phyloP scores from a whole-genome alignment of 768 basidiomycete species.

The Rhodotorula babjevae region DNA sequence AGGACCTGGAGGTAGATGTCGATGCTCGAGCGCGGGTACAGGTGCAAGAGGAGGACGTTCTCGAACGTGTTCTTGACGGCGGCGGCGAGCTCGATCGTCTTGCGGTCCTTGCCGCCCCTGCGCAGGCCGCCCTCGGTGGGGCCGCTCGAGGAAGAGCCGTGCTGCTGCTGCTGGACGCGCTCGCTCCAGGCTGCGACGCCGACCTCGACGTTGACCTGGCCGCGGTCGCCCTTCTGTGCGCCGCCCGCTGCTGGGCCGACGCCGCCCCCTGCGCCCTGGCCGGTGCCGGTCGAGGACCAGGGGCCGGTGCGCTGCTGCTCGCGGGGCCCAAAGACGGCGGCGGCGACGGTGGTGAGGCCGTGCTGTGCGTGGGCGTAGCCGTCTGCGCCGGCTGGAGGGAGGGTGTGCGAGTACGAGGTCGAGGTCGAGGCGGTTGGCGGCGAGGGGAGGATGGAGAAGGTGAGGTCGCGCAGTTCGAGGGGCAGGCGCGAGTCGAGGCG shows the following conservation, averaged over 20 bases:
- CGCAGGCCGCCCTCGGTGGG: slow-evolving; percentile 18
- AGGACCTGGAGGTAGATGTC: slow-evolving; percentile 88
- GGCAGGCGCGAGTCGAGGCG: slow-evolving; percentile 91
- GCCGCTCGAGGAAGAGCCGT: neutral
- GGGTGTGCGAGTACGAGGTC: slow-evolving; percentile 45
- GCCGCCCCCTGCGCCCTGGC: neutral
- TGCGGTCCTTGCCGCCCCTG: slow-evolving; percentile 34
- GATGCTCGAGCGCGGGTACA: slow-evolving; percentile 92
- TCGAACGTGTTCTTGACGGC: slow-evolving; percentile 92
- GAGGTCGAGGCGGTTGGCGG: slow-evolving; percentile 6
- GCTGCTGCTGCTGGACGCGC: slow-evolving; percentile 55
- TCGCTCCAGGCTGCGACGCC: slow-evolving; percentile 81
- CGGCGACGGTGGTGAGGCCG: slow-evolving; percentile 82
- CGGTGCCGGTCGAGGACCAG: slow-evolving; percentile 4
- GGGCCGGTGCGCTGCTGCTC: slow-evolving; percentile 72
- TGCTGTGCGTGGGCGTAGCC: slow-evolving; percentile 79
- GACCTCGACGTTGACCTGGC: slow-evolving; percentile 82
- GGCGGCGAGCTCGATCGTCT: slow-evolving; percentile 65
- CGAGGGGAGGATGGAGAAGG: slow-evolving; percentile 60
- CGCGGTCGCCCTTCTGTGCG: slow-evolving; percentile 66
- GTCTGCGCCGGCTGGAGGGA: slow-evolving; percentile 64
- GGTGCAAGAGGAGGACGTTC: slow-evolving; percentile 79
- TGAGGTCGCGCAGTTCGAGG: slow-evolving; percentile 77
- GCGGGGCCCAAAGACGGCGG: slow-evolving; percentile 84
- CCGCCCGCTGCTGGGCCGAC: slow-evolving; percentile 10